A percentile compares a stretch with the other conserved stretches of the same genome.
These are phyloP conservation scores for Termitomyces sp. DNA, from an alignment of 1,284 basidiomycete genomes.

Conservation along the genomic window DNA sequence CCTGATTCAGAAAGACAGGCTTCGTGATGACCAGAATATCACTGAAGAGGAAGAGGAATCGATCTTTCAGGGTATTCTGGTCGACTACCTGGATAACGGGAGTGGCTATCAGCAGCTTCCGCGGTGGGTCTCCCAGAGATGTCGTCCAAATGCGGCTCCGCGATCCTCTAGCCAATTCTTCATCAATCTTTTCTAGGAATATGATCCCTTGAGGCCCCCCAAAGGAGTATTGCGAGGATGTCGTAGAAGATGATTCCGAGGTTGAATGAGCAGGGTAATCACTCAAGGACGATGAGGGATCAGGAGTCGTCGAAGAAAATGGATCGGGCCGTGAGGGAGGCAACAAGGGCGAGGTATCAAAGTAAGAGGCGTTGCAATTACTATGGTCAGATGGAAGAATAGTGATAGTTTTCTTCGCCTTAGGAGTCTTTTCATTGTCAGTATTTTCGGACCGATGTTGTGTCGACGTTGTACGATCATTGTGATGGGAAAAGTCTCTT, in stretches of 20 bases:
- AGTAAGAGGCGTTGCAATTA: conserved; percentile 18
- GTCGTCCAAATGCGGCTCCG: conserved; percentile 58
- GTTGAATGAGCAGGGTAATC: conserved; percentile 51
- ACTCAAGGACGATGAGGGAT: conserved; percentile 62
- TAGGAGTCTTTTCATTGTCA: conserved; percentile 40
- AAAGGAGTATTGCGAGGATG: conserved; percentile 41
- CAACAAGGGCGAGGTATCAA: conserved; percentile 27
- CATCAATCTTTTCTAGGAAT: conserved; percentile 65
- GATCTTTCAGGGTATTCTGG: conserved; percentile 90
- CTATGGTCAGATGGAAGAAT: conserved; percentile 20
- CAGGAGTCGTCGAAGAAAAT: conserved; percentile 62
- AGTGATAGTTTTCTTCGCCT: conserved; percentile 27
- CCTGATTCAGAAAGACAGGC: conserved; percentile 60
- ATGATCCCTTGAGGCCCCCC: conserved; percentile 30
- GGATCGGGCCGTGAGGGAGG: conserved; percentile 51
- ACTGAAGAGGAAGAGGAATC: conserved; percentile 92
- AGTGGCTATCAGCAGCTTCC: conserved; percentile 79
- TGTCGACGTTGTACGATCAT: conserved; percentile 5
- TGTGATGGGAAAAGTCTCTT: conserved; percentile 28
- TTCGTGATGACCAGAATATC: conserved; percentile 90
- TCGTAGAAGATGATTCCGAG: conserved; percentile 45
- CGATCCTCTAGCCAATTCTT: conserved; percentile 56
- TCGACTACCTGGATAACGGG: conserved; percentile 94
- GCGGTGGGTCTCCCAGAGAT: conserved; percentile 77
- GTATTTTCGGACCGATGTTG: conserved; percentile 20